phyloP scores from a whole-genome alignment of 2,329 filamentous ascomycete genomes.

The Aspergillus fumigatus region DNA sequence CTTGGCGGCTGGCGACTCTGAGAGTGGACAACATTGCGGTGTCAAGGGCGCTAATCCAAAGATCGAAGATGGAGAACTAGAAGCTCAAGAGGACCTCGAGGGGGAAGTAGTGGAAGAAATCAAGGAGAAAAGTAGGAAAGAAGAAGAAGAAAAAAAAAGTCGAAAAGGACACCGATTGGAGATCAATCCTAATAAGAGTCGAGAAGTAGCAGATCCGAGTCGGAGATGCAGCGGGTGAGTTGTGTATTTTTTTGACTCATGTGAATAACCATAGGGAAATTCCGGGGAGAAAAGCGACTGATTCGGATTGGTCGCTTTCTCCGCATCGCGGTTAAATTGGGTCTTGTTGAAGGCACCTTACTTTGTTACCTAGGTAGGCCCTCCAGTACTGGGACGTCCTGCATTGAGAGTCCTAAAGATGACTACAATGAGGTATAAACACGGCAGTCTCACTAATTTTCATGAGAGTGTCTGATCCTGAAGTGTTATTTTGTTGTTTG shows the following conservation, averaged over 20 bases:
- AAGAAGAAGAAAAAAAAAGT: slow-evolving; percentile 5
- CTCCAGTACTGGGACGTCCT: not conserved
- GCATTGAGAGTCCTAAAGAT: not conserved
- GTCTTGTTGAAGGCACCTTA: not conserved
- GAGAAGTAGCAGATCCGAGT: slow-evolving; percentile 1
- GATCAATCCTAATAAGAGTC: slow-evolving; percentile 3
- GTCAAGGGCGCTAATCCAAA: slow-evolving; percentile 4
- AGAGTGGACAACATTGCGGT: slow-evolving; percentile 44
- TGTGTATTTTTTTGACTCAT: slow-evolving; percentile 17
- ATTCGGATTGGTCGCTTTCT: not conserved
- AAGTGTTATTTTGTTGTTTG: not conserved
- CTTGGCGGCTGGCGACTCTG: slow-evolving; percentile 40
- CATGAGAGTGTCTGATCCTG: not conserved
- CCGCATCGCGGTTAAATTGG: slow-evolving; percentile 1
- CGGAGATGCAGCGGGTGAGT: slow-evolving; percentile 16
- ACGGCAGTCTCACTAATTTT: not conserved
- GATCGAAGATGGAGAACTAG: slow-evolving; percentile 1
- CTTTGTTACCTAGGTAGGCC: not conserved
- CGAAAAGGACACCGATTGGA: slow-evolving; percentile 2
- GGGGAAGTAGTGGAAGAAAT: slow-evolving; percentile 3
- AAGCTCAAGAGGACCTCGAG: slow-evolving; percentile 6
- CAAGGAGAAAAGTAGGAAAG: slow-evolving; percentile 2
- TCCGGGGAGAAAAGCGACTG: slow-evolving; percentile 10
- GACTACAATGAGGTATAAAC: not conserved
- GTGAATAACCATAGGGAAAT: slow-evolving; percentile 14